These are phyloP conservation scores for Scedosporium minutisporum DNA, from an alignment of 2,329 filamentous ascomycete genomes.

Conservation along the genomic window DNA sequence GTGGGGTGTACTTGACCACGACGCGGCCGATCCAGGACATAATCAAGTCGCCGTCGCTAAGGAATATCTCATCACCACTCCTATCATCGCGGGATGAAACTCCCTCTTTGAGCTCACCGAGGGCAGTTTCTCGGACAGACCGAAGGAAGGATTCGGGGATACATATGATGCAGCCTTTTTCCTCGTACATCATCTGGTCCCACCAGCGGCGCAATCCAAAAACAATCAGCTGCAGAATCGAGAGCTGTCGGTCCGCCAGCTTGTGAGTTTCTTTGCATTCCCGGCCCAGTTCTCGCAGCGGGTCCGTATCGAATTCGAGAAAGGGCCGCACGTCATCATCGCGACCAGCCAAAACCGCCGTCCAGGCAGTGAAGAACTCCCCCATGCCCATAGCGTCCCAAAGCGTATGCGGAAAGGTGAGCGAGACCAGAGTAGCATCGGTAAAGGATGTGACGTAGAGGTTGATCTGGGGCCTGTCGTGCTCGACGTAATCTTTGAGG, in stretches of 20 bases:
- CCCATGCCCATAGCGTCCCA: slow-evolving; percentile 35
- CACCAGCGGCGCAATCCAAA: slow-evolving; percentile 21
- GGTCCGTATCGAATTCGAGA: slow-evolving; percentile 2
- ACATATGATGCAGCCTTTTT: slow-evolving; percentile 20
- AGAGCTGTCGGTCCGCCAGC: slow-evolving; percentile 15
- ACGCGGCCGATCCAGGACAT: slow-evolving; percentile 26
- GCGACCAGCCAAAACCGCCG: slow-evolving; percentile 29
- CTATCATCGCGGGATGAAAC: not conserved
- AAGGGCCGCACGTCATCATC: slow-evolving; percentile 29
- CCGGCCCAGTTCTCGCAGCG: not conserved
- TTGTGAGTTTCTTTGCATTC: not conserved
- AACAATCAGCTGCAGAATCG: slow-evolving; percentile 17
- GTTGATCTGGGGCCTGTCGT: slow-evolving; percentile 34
- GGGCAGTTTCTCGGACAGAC: slow-evolving; percentile 20
- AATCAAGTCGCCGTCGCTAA: slow-evolving; percentile 38
- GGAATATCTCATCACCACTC: slow-evolving; percentile 22
- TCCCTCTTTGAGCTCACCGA: slow-evolving; percentile 4
- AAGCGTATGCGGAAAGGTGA: slow-evolving; percentile 37
- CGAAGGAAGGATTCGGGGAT: slow-evolving; percentile 23
- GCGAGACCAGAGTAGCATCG: slow-evolving; percentile 37
- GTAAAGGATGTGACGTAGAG: slow-evolving; percentile 38
- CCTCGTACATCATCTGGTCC: not conserved
- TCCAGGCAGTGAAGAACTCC: slow-evolving; percentile 36
- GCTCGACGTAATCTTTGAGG: slow-evolving; percentile 28
- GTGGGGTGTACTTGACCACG: slow-evolving; percentile 13